A percentile compares a stretch with the other conserved stretches of the same genome.
Conservation (phyloP, 2,329 filamentous ascomycete species). For the Shiraia bambusicola region DNA sequence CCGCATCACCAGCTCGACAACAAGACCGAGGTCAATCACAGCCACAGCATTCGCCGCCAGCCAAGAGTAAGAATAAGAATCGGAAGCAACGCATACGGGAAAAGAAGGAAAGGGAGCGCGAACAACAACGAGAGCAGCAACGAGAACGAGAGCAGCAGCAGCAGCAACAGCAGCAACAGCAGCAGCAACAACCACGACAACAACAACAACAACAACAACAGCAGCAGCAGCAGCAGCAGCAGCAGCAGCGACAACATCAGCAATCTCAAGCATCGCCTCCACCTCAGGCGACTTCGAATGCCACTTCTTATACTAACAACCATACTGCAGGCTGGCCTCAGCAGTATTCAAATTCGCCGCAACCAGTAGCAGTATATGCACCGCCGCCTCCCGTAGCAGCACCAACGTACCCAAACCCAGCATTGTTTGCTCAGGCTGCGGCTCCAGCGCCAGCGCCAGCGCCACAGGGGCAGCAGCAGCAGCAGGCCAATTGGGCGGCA, state of each 20-base stretch:
- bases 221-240: slow-evolving; percentile 6
- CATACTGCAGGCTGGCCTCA: slow-evolving; percentile 22
- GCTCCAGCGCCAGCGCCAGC: slow-evolving; percentile 6
- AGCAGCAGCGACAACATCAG: slow-evolving; percentile 13
- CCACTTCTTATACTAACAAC: slow-evolving; percentile 25
- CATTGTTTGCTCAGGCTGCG: slow-evolving; percentile 10
- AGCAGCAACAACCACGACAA: slow-evolving; percentile 12
- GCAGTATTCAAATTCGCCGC: slow-evolving; percentile 18
- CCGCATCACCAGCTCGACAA: slow-evolving; percentile 30
- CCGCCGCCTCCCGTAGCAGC: slow-evolving; percentile 19
- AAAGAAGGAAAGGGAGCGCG: slow-evolving; percentile 29
- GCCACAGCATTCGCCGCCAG: slow-evolving; percentile 17
- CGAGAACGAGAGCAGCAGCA: slow-evolving; percentile 19
- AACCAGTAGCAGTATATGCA: slow-evolving; percentile 19
- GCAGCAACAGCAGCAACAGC: slow-evolving; percentile 15
- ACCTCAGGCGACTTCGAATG: slow-evolving; percentile 21
- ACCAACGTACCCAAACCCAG: slow-evolving; percentile 16
- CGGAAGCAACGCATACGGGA: slow-evolving; percentile 32
- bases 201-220: slow-evolving; percentile 13
- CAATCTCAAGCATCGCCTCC: slow-evolving; percentile 22
- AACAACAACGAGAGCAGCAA: slow-evolving; percentile 10
- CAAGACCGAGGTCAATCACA: slow-evolving; percentile 22
- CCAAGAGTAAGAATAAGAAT: slow-evolving; percentile 32
- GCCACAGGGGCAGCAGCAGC: slow-evolving; percentile 19
- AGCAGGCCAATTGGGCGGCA: slow-evolving; percentile 31